Evolutionary conservation across 73 alveolate species (phyloP), one percentile per base, ranked within the genome.

Genomic region (Effrenium voratum): DNA sequence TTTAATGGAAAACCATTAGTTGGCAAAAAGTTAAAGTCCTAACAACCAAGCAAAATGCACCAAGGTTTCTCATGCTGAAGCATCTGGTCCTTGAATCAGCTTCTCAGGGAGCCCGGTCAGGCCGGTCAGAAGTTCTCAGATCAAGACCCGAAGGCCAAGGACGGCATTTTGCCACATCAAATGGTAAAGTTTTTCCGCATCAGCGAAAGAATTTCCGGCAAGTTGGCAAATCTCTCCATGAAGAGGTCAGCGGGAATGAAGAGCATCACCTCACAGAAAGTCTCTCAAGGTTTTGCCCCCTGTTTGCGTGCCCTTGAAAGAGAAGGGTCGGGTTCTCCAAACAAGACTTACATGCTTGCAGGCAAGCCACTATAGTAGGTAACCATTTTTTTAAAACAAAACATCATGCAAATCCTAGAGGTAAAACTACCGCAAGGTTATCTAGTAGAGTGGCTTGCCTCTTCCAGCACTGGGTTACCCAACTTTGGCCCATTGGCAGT

Each of bases 231-330:
- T 13, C 76, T 80, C 30, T 59, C 81, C 93, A 85, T 85, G 81
- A 85, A 85, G 44, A 52, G 84, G 46, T 59, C 84, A 1, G 95
- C 95, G 30, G 95, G 95, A 43, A 87, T 63, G 38, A 60, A 87
- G 36, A 60, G 95, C 82, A 60, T 59, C 52, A 43, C 68, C 95
- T 87, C 8, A 55, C 70, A 46, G 22, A n/a, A n/a, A n/a, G n/a
- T n/a, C n/a, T n/a, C n/a, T n/a, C n/a, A n/a, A n/a, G n/a, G n/a
- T n/a, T n/a, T n/a, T n/a, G n/a, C n/a, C n/a, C n/a, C n/a, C n/a
- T n/a, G n/a, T n/a, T n/a, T n/a, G n/a, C n/a, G n/a, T n/a, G n/a
- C n/a, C n/a, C n/a, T n/a, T n/a, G n/a, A n/a, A n/a, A n/a, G n/a
- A n/a, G n/a, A n/a, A n/a, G n/a, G n/a, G n/a, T n/a, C n/a, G n/a